Evolutionary conservation across 345 rosid genomes (phyloP), one percentile per base, ranked within the genome.

Genomic region (Moringa oleifera): DNA sequence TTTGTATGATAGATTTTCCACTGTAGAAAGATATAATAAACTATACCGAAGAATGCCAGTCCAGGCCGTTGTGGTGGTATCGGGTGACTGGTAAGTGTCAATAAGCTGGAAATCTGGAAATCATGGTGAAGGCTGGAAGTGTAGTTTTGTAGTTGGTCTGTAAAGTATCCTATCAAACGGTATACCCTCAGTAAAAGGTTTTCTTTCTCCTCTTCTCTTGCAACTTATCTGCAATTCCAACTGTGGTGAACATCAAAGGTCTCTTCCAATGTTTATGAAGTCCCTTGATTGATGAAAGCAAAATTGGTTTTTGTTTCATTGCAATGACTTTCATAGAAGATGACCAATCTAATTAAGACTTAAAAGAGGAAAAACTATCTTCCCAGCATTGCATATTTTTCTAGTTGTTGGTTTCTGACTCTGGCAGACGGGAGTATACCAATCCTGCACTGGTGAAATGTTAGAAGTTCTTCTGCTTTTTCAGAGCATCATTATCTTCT

Each of bases 81-180:
- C 88, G 59, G 77, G 93, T 84, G 93, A 84, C 86, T 80, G 93
- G 93, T 84, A 24, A 72, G 68, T 70, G 67, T 61, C 70, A 68
- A 81, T 78, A 71, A 74, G 67, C 61, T 61, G 61, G 54, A 65
- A 58, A 55, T 47, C 58, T n/a, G n/a, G n/a, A n/a, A n/a, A n/a
- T 58, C 8, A 28, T 28, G 33, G n/a, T n/a, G n/a, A n/a, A 28
- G 33, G 33, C 33, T 28, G 33, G 53, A 56, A 53, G 22, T 66
- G 25, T 81, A 55, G 70, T 55, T 58, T 62, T 66, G 49, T 59
- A 65, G 70, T 61, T 73, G 66, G 68, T 49, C 68, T 84, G 84
- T 80, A 76, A 72, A 72, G 69, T 33, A 52, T 49, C 71, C 61
- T 61, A 57, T 62, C 69, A 67, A 67, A 61, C 61, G 20, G 59